A percentile compares a stretch with the other conserved stretches of the same genome.
These are phyloP conservation scores for Penicillium freii DNA, from an alignment of 2,329 filamentous ascomycete species.

Conservation along the genomic window DNA sequence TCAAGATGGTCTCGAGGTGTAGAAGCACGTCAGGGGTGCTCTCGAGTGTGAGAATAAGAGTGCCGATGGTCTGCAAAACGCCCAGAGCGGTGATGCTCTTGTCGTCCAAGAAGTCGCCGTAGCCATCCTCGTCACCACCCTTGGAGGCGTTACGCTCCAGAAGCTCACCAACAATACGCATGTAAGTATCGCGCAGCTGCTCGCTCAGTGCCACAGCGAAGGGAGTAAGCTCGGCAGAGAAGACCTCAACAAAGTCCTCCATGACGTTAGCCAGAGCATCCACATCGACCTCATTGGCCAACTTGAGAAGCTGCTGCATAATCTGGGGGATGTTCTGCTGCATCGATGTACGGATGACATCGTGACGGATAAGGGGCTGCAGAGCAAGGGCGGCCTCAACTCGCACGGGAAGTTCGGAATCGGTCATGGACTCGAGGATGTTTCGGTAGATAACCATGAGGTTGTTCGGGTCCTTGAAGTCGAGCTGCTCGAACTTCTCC, in stretches of 20 bases:
- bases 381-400: constrained; percentile 92
- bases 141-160: constrained; percentile 78
- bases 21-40: constrained; percentile 93
- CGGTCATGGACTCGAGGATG: constrained; percentile 95
- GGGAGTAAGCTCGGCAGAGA: constrained; percentile 92
- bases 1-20: constrained; percentile 91
- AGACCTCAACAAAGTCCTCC: constrained; percentile 99
- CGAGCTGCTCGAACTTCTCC: constrained; percentile 95
- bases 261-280: constrained; percentile 97
- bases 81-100: constrained; percentile 97
- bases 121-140: constrained; percentile 72
- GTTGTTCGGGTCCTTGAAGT: constrained; percentile 96
- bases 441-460: constrained; percentile 94
- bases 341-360: constrained; percentile 92
- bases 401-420: constrained; percentile 85
- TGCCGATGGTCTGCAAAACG: constrained; percentile 95
- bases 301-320: constrained; percentile 96
- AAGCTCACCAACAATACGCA: constrained; percentile 87
- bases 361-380: constrained; percentile 92
- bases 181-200: constrained; percentile 91
- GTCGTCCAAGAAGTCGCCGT: constrained; percentile 90
- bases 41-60: constrained; percentile 91
- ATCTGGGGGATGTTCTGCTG: constrained; percentile 97
- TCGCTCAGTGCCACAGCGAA: constrained; percentile 96
- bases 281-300: constrained; percentile 97